phyloP scores from a whole-genome alignment of 371 early-diverging fungal species.

The Syncephalastrum monosporum region DNA sequence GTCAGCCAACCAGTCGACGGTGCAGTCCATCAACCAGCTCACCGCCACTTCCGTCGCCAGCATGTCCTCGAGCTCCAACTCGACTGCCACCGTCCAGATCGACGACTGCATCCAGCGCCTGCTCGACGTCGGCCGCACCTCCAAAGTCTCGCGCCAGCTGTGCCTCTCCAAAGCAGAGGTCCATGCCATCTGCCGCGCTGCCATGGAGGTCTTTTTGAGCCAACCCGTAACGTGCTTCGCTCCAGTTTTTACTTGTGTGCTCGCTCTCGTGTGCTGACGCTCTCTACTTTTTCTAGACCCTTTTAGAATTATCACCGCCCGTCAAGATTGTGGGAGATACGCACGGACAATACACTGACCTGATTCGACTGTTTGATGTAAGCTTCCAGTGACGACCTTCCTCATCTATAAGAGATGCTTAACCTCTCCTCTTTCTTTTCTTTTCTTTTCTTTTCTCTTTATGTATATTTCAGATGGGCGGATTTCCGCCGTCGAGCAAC shows the following conservation, averaged over 20 bases:
- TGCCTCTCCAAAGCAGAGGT: conserved; percentile 84
- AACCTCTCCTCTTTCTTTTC: too few species aligned
- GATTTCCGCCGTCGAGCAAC: conserved; percentile 86
- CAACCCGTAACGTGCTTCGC: conserved; percentile 66
- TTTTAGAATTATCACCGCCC: conserved; percentile 92
- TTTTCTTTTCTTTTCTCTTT: too few species aligned
- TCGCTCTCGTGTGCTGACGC: neutral
- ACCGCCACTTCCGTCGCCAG: conserved; percentile 21
- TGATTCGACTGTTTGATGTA: conserved; percentile 83
- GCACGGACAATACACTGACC: conserved; percentile 93
- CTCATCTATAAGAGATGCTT: too few species aligned
- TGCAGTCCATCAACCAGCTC: conserved; percentile 29
- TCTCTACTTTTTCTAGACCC: conserved; percentile 33
- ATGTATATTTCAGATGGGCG: conserved; percentile 54
- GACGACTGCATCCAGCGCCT: conserved; percentile 84
- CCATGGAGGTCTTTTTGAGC: conserved; percentile 84
- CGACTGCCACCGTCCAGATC: conserved; percentile 49
- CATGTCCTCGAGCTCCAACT: conserved; percentile 7
- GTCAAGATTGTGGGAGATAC: conserved; percentile 96
- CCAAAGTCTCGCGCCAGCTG: conserved; percentile 64
- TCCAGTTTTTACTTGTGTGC: neutral
- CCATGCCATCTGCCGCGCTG: conserved; percentile 77
- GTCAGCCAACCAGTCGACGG: conserved; percentile 20
- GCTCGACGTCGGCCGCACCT: conserved; percentile 68
- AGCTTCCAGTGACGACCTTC: too few species aligned